These are phyloP conservation scores for Nematodospora valgi DNA, from an alignment of 805 yeast genomes.

Conservation along the genomic window DNA sequence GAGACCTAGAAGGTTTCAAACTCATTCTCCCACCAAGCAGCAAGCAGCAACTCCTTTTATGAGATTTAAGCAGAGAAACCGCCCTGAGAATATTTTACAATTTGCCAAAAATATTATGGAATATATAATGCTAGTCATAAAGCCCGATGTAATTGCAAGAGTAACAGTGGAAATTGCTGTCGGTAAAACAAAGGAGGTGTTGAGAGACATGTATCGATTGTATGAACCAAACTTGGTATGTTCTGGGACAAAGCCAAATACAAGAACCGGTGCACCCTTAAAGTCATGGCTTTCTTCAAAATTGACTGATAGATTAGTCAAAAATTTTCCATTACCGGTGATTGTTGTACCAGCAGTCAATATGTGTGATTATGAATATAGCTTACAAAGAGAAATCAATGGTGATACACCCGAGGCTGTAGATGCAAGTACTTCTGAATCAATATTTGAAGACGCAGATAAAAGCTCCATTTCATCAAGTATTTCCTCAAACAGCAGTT, in stretches of 20 bases:
- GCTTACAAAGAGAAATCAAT: conserved; percentile 34
- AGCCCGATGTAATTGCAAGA: conserved; percentile 45
- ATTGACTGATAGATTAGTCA: conserved; percentile 61
- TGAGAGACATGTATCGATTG: conserved; percentile 56
- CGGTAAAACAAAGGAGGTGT: conserved; percentile 52
- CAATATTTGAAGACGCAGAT: conserved; percentile 3
- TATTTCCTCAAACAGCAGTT: conserved; percentile 8
- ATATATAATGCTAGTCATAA: conserved; percentile 46
- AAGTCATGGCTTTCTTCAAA: conserved; percentile 61
- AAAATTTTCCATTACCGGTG: conserved; percentile 63
- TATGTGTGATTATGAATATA: conserved; percentile 49
- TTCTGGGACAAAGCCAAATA: conserved; percentile 51
- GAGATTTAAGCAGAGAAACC: conserved; percentile 35
- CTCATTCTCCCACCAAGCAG: conserved; percentile 12
- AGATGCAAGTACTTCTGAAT: background rate
- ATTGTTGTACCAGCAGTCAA: conserved; percentile 62
- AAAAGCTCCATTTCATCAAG: conserved; percentile 16
- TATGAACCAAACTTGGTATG: conserved; percentile 60
- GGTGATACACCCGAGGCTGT: background rate
- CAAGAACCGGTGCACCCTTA: conserved; percentile 44
- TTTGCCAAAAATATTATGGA: conserved; percentile 50
- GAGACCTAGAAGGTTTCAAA: conserved; percentile 10
- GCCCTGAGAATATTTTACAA: conserved; percentile 46
- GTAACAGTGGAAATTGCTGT: conserved; percentile 60
- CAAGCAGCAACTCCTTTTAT: conserved; percentile 22